Base-by-base conservation (phyloP, 331 rosid genomes). In the Rosa hybrid region DNA sequence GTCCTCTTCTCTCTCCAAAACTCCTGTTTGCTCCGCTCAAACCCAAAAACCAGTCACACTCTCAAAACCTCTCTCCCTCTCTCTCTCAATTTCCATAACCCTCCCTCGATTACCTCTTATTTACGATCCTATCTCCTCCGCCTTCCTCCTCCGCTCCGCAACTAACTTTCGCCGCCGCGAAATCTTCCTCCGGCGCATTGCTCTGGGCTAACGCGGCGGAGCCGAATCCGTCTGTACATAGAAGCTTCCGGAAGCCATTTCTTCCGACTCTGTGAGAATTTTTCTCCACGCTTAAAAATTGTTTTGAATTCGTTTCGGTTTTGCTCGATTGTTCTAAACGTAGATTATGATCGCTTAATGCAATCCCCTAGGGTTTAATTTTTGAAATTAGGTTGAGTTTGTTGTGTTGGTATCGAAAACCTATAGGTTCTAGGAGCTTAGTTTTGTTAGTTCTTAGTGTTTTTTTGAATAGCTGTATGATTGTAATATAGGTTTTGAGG, bases 111-210 rank as follows among this genome's bases (percentile, higher is more conserved):
- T 67, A 9, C 8, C 67, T 20, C 27, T 63, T 71, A 68, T 45
- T 83, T 67, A 73, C 87, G 87, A 85, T 89, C 90, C 83, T 50
- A 72, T 42, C 69, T 82, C 69, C 38, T 34, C 39, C 39, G 4
- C 39, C 39, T 34, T 34, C 39, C 39, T 34, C 39, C 27, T 67
- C 78, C 71, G 41, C 63, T 48, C 72, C n/a, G 81, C 81, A 1
- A 8, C 79, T 34, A 41, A 7, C 72, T 12, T 62, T 81, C 76
- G 25, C 67, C 64, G 46, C 78, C 53, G 12, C 70, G 54, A 50
- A 77, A 67, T 77, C 80, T 68, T 65, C 85, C 38, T 65, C 42
- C 80, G 34, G 79, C 39, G 74, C 65, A 62, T 76, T 83, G 41
- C 20, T 79, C 54, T 30, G 41, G 64, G 21, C 27, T 68, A 34